Conservation (phyloP, 306 rosid genomes). For the Psophocarpus tetragonolobus region DNA sequence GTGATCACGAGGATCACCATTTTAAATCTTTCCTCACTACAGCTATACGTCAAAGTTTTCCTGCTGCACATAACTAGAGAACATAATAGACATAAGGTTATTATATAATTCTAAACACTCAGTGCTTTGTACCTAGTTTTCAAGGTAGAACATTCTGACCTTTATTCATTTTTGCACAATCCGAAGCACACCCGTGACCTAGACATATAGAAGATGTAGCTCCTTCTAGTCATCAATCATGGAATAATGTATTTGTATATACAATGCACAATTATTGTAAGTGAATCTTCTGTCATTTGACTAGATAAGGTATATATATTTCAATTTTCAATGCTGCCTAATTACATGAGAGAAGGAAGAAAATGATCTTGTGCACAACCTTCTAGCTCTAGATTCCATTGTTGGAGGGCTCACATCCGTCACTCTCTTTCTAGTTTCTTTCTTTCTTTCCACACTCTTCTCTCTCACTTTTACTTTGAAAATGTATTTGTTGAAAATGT, state of each 20-base stretch:
- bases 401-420: slow-evolving; percentile 31
- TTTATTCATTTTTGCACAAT: slow-evolving; percentile 50
- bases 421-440: not conserved
- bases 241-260: slow-evolving; percentile 17
- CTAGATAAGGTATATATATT: slow-evolving; percentile 12
- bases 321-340: slow-evolving; percentile 39
- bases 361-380: slow-evolving; percentile 31
- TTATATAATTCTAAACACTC: slow-evolving; percentile 19
- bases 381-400: slow-evolving; percentile 38
- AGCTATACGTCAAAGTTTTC: slow-evolving; percentile 37
- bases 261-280: slow-evolving; percentile 14
- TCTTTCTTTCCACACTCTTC: not conserved
- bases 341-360: not conserved
- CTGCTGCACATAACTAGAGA: slow-evolving; percentile 4
- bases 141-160: slow-evolving; percentile 69
- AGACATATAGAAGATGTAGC: slow-evolving; percentile 35
- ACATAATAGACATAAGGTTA: slow-evolving; percentile 19
- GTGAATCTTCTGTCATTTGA: slow-evolving; percentile 35
- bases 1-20: slow-evolving; percentile 46
- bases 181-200: slow-evolving; percentile 73
- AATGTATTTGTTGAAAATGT: slow-evolving; percentile 20
- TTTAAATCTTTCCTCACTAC: slow-evolving; percentile 24
- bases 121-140: slow-evolving; percentile 36
- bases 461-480: slow-evolving; percentile 26
- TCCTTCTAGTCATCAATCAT: slow-evolving; percentile 31